These are phyloP conservation scores for Neurospora tetraspora DNA, from an alignment of 495 filamentous ascomycete species.

Conservation along the genomic window DNA sequence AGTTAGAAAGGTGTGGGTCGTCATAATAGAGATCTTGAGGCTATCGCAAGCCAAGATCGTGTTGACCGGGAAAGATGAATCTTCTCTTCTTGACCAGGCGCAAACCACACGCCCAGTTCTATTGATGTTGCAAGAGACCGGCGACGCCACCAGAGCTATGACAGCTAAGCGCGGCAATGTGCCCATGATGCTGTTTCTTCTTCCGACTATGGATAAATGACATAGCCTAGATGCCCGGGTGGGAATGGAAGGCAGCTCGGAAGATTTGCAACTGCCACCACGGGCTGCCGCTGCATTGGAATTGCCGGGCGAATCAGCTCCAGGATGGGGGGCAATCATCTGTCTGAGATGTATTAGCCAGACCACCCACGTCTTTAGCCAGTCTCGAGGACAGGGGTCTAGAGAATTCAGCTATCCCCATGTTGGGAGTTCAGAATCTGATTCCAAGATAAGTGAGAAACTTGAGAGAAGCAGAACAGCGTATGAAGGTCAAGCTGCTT, in stretches of 20 bases:
- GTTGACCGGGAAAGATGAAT: background rate
- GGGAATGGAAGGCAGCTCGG: background rate
- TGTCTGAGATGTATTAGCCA: background rate
- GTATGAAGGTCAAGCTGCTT: background rate
- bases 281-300: background rate
- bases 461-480: background rate
- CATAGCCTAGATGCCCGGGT: background rate
- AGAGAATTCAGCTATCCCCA: background rate
- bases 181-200: background rate
- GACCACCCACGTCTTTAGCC: background rate
- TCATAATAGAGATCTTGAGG: background rate
- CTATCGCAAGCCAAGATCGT: background rate
- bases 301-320: background rate
- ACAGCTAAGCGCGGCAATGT: background rate
- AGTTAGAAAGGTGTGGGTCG: background rate
- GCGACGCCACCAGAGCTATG: background rate
- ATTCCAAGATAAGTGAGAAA: background rate
- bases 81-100: background rate
- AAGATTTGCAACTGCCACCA: background rate
- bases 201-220: background rate
- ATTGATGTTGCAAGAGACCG: background rate
- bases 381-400: background rate
- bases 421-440: background rate
- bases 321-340: background rate
- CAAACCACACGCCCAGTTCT: background rate